These are phyloP conservation scores for sunflower (Helianthus annuus) DNA, from an alignment of 129 eudicot genomes.

Conservation along the genomic window HanXRQr2.0-SUNRISE NC_035437.2:143099746-143100245, in stretches of 20 bases:
- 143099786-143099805: slow-evolving; percentile 26
- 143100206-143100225: slow-evolving; percentile 27
- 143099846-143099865: slow-evolving; percentile 43
- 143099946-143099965: slow-evolving; percentile 50
- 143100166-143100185: slow-evolving; percentile 25
- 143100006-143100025: slow-evolving; percentile 33
- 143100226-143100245: slow-evolving; percentile 36
- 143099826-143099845: slow-evolving; percentile 40
- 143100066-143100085: slow-evolving; percentile 13
- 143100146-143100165: slow-evolving; percentile 9
- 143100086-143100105: slow-evolving; percentile 6
- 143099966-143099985: slow-evolving; percentile 80
- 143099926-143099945: slow-evolving; percentile 52
- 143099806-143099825: not conserved
- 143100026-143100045: slow-evolving; percentile 13
- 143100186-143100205: slow-evolving; percentile 21
- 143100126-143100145: slow-evolving; percentile 10
- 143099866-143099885: slow-evolving; percentile 76
- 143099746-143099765: slow-evolving; percentile 26
- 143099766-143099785: slow-evolving; percentile 45
- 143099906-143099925: slow-evolving; percentile 63
- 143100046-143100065: slow-evolving; percentile 6
- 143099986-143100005: slow-evolving; percentile 81
- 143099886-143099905: slow-evolving; percentile 75
- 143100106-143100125: slow-evolving; percentile 3